A percentile compares a stretch with the other conserved stretches of the same genome.
These are phyloP conservation scores for Colletotrichum lindemuthianum DNA, from an alignment of 2,329 filamentous ascomycete genomes.

Conservation along the genomic window DNA sequence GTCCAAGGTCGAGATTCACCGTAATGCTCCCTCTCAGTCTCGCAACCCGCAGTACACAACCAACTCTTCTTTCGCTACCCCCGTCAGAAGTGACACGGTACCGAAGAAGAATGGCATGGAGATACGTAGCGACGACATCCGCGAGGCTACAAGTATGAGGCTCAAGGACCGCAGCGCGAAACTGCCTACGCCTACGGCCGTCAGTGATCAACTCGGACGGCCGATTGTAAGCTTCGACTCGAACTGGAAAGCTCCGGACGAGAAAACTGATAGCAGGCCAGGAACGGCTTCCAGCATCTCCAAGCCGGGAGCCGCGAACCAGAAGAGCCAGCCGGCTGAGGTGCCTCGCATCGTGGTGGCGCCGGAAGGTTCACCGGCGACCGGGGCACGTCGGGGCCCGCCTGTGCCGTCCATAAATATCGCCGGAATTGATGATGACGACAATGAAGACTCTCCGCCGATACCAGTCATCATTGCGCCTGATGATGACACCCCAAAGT, in stretches of 20 bases:
- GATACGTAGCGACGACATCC: constrained; percentile 86
- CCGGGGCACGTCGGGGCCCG: constrained; percentile 43
- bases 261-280: constrained; percentile 73
- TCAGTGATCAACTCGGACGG: constrained; percentile 89
- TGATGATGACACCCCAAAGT: constrained; percentile 44
- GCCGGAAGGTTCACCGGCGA: constrained; percentile 53
- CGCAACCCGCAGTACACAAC: constrained; percentile 82
- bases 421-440: constrained; percentile 42
- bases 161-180: constrained; percentile 87
- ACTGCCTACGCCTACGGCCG: constrained; percentile 86
- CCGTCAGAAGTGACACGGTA: constrained; percentile 51
- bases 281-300: constrained; percentile 35
- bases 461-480: constrained; percentile 57
- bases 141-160: constrained; percentile 88
- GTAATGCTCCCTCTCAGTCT: constrained; percentile 84
- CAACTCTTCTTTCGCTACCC: constrained; percentile 60
- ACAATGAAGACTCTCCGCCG: neutral
- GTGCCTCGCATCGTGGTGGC: constrained; percentile 66
- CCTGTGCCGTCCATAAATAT: constrained; percentile 57
- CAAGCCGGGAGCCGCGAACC: constrained; percentile 49
- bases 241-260: constrained; percentile 79
- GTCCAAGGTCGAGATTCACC: constrained; percentile 76
- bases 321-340: constrained; percentile 53
- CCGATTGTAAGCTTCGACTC: constrained; percentile 98
- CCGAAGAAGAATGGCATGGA: constrained; percentile 82